These are phyloP conservation scores for Xylariales sp. DNA, from an alignment of 2,329 filamentous ascomycete species.

Conservation along the genomic window DNA sequence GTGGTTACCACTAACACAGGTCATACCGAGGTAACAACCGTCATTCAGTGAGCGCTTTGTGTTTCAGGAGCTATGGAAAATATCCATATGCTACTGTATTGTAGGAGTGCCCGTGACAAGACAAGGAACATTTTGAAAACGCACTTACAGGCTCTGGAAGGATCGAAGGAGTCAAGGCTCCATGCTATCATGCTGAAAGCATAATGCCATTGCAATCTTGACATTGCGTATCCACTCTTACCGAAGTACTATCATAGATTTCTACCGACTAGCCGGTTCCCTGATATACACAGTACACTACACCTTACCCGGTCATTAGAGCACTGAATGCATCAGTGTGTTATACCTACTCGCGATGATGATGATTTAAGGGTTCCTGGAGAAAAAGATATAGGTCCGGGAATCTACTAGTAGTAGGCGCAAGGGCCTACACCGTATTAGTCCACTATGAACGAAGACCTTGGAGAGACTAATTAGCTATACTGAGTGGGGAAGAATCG, in stretches of 20 bases:
- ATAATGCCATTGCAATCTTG: not conserved
- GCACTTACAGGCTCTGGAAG: not conserved
- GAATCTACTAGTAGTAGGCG: not conserved
- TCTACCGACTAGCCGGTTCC: not conserved
- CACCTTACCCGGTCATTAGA: conserved; percentile 17
- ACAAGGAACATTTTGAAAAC: conserved; percentile 1
- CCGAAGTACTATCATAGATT: conserved; percentile 1
- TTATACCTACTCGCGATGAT: not conserved
- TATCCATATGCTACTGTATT: not conserved
- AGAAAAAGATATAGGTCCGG: not conserved
- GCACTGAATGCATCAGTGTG: not conserved
- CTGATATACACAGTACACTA: not conserved
- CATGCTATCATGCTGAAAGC: conserved; percentile 7
- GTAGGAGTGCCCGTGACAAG: not conserved
- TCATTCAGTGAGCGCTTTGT: not conserved
- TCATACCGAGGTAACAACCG: not conserved
- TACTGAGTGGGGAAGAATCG: conserved; percentile 8
- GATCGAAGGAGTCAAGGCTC: conserved; percentile 13
- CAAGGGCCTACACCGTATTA: conserved; percentile 14
- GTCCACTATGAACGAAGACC: conserved; percentile 3
- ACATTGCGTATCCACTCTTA: not conserved
- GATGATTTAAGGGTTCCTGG: not conserved
- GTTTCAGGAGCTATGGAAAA: conserved; percentile 1
- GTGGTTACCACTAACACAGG: not conserved
- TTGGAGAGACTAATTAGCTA: conserved; percentile 25